phyloP scores from a whole-genome alignment of 1,284 basidiomycete genomes.

The Ganoderma resinaceum region DNA sequence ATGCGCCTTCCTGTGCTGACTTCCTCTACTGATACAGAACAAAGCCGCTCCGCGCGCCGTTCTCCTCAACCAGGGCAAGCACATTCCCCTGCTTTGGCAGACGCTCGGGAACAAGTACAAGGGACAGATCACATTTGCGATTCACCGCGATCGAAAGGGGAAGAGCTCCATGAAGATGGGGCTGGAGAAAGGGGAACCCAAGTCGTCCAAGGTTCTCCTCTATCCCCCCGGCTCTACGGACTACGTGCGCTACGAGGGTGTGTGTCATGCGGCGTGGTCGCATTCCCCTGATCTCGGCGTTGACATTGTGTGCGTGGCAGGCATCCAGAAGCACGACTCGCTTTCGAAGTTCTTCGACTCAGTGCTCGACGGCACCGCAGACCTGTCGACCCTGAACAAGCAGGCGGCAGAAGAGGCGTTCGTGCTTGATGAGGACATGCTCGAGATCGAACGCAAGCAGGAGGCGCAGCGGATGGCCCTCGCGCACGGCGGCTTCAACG shows the following conservation, averaged over 20 bases:
- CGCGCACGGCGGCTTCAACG: constrained; percentile 56
- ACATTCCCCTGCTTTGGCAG: constrained; percentile 87
- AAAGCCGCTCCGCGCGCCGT: constrained; percentile 68
- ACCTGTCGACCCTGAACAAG: constrained; percentile 52
- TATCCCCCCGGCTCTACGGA: constrained; percentile 65
- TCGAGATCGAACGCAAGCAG: constrained; percentile 56
- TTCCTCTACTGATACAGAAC: constrained; percentile 46
- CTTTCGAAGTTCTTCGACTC: constrained; percentile 74
- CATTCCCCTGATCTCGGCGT: not conserved
- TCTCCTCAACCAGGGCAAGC: constrained; percentile 78
- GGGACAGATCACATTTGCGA: constrained; percentile 70
- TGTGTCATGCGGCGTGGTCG: constrained; percentile 18
- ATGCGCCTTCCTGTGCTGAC: not conserved
- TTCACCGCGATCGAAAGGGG: constrained; percentile 73
- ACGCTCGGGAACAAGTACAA: constrained; percentile 81
- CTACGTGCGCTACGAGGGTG: constrained; percentile 68
- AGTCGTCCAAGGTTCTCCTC: constrained; percentile 69
- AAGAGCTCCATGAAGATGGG: constrained; percentile 63
- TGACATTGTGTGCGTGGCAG: constrained; percentile 44
- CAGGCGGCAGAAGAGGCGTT: constrained; percentile 47
- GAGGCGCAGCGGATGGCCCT: constrained; percentile 60
- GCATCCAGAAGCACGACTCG: constrained; percentile 68
- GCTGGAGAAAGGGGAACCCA: constrained; percentile 57
- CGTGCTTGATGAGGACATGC: constrained; percentile 49
- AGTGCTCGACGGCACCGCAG: constrained; percentile 67